These are phyloP conservation scores for Cercospora nicotianae DNA, from an alignment of 2,329 filamentous ascomycete genomes.

Conservation along the genomic window DNA sequence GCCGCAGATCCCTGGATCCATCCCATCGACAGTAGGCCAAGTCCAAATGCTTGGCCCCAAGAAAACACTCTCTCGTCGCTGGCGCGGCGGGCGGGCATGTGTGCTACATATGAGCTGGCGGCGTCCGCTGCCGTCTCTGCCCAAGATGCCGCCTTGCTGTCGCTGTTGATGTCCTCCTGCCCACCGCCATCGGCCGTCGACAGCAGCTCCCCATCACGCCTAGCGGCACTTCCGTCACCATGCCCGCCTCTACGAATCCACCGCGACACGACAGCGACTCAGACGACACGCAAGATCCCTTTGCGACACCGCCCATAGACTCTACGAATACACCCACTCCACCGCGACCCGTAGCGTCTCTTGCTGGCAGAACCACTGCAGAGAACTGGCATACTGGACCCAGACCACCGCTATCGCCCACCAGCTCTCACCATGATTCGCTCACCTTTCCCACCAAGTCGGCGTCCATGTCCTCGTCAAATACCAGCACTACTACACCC, in stretches of 20 bases:
- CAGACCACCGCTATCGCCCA: conserved; percentile 13
- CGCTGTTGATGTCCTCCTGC: background rate
- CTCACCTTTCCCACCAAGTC: conserved; percentile 27
- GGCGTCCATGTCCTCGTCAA: conserved; percentile 35
- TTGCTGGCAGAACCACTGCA: background rate
- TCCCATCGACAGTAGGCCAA: background rate
- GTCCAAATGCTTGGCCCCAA: background rate
- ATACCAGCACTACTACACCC: conserved; percentile 23
- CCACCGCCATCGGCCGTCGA: background rate
- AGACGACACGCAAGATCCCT: background rate
- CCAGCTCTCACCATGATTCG: conserved; percentile 19
- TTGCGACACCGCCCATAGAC: background rate
- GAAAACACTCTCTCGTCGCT: background rate
- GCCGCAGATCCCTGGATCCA: conserved; percentile 1
- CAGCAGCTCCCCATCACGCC: background rate
- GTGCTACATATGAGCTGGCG: conserved; percentile 6
- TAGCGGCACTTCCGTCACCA: background rate
- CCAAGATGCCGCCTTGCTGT: background rate
- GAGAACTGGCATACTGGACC: background rate
- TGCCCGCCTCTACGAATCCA: background rate
- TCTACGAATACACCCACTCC: conserved; percentile 13
- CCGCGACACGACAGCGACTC: background rate
- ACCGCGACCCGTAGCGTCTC: conserved; percentile 26
- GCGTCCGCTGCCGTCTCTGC: background rate
- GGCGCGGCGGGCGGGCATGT: background rate